phyloP scores from a whole-genome alignment of 805 yeast genomes.

The Wickerhamiella musiphila region DNA sequence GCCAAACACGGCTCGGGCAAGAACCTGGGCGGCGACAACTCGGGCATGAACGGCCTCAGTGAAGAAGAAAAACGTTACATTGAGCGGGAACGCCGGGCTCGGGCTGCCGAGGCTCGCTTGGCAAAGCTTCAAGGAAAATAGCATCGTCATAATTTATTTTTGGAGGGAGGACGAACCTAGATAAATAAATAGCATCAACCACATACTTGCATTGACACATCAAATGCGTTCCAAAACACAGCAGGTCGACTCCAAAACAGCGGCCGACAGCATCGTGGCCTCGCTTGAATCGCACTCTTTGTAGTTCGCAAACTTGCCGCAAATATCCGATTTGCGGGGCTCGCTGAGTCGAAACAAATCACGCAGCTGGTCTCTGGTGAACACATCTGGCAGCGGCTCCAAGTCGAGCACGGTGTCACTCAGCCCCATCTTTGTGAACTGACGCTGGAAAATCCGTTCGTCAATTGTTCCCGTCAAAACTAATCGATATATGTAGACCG shows the following conservation, averaged over 20 bases:
- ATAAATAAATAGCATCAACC: neutral
- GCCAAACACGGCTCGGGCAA: slow-evolving; percentile 16
- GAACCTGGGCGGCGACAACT: slow-evolving; percentile 11
- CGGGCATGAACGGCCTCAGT: slow-evolving; percentile 32
- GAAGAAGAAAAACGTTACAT: slow-evolving; percentile 60
- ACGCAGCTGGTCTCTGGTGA: slow-evolving; percentile 48
- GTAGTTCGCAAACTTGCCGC: slow-evolving; percentile 28
- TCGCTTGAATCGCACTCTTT: neutral
- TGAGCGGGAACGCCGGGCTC: slow-evolving; percentile 87
- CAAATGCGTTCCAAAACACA: slow-evolving; percentile 6
- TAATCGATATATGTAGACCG: slow-evolving; percentile 66
- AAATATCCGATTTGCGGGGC: slow-evolving; percentile 47
- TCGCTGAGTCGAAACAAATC: slow-evolving; percentile 51
- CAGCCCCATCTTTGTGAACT: slow-evolving; percentile 62
- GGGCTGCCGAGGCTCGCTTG: slow-evolving; percentile 88
- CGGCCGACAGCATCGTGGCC: neutral
- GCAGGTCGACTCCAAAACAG: slow-evolving; percentile 3
- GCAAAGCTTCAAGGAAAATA: slow-evolving; percentile 15
- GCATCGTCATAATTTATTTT: neutral
- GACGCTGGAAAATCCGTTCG: slow-evolving; percentile 87
- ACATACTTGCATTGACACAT: neutral
- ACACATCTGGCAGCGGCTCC: slow-evolving; percentile 31
- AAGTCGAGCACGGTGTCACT: slow-evolving; percentile 51
- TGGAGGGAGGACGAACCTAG: no score
- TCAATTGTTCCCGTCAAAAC: slow-evolving; percentile 74